Evolutionary conservation across 2,329 filamentous ascomycete species (phyloP).

Genomic region (Cercospora sp.): DNA sequence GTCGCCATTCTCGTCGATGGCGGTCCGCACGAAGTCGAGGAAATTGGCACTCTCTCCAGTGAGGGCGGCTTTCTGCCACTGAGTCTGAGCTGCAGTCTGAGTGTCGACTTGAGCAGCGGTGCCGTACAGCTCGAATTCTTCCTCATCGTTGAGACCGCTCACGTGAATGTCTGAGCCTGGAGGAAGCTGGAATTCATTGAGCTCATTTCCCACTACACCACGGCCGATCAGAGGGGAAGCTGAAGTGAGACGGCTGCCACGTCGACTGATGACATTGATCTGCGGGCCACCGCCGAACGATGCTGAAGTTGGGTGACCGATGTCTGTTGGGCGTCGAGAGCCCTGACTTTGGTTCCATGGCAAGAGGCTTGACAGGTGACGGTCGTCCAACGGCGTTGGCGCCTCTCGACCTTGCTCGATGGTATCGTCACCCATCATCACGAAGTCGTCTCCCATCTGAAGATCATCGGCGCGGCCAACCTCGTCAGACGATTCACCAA

Average conservation of each 20-base stretch:
- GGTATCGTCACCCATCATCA: constrained; percentile 41
- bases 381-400: constrained; percentile 63
- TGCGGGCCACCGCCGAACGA: constrained; percentile 35
- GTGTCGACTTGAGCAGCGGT: constrained; percentile 50
- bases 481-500: constrained; percentile 39
- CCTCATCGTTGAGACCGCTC: constrained; percentile 29
- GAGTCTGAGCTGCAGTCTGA: constrained; percentile 49
- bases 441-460: constrained; percentile 20
- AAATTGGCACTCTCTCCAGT: constrained; percentile 64
- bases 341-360: constrained; percentile 61
- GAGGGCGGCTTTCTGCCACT: constrained; percentile 54
- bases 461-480: constrained; percentile 33
- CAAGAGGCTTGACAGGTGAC: constrained; percentile 59
- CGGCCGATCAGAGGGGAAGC: constrained; percentile 63
- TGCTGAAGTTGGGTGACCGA: constrained; percentile 31
- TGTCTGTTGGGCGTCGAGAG: constrained; percentile 46
- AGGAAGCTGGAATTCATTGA: constrained; percentile 25
- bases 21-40: constrained; percentile 57
- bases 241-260: constrained; percentile 56
- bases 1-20: constrained; percentile 41
- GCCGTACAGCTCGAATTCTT: constrained; percentile 50
- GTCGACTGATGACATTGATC: constrained; percentile 40
- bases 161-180: constrained; percentile 12
- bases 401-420: constrained; percentile 72
- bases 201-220: constrained; percentile 18